Conservation (phyloP, 2,329 filamentous ascomycete genomes). For the Colletotrichum higginsianum region DNA sequence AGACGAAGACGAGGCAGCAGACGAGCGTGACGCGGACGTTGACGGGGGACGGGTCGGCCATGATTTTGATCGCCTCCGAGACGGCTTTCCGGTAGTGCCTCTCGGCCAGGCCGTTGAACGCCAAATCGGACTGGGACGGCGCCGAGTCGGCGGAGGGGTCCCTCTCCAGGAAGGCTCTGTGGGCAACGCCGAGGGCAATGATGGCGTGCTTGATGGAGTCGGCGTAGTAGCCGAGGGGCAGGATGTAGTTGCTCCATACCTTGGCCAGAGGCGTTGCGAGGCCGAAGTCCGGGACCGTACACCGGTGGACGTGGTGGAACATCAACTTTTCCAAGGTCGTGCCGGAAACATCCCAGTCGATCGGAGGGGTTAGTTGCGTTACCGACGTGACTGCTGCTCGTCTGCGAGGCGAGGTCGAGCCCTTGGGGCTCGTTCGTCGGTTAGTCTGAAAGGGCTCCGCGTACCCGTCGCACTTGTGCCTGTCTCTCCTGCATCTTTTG, state of each 20-base stretch:
- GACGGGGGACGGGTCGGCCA: conserved; percentile 33
- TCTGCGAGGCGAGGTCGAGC: background rate
- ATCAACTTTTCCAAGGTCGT: conserved; percentile 24
- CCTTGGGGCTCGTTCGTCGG: background rate
- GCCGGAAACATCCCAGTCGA: conserved; percentile 26
- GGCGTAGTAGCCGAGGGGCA: conserved; percentile 33
- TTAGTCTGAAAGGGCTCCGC: background rate
- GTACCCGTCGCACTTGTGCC: conserved; percentile 43
- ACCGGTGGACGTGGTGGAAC: conserved; percentile 37
- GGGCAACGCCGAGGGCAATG: conserved; percentile 31
- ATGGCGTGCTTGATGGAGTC: conserved; percentile 36
- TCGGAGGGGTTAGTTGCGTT: conserved; percentile 24
- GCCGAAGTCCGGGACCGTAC: conserved; percentile 35
- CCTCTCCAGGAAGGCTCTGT: conserved; percentile 22
- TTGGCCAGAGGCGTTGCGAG: conserved; percentile 24
- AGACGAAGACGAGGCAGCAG: conserved; percentile 35
- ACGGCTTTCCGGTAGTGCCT: conserved; percentile 33
- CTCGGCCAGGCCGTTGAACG: conserved; percentile 12
- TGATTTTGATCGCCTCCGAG: conserved; percentile 29
- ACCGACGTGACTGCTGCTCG: background rate
- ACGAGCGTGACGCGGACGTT: conserved; percentile 32
- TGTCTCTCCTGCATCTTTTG: conserved; percentile 32
- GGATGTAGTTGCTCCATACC: conserved; percentile 37
- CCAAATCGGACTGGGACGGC: background rate
- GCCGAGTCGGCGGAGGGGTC: conserved; percentile 6